These are phyloP conservation scores for Yarrowia divulgata DNA, from an alignment of 805 yeast genomes.

Conservation along the genomic window DNA sequence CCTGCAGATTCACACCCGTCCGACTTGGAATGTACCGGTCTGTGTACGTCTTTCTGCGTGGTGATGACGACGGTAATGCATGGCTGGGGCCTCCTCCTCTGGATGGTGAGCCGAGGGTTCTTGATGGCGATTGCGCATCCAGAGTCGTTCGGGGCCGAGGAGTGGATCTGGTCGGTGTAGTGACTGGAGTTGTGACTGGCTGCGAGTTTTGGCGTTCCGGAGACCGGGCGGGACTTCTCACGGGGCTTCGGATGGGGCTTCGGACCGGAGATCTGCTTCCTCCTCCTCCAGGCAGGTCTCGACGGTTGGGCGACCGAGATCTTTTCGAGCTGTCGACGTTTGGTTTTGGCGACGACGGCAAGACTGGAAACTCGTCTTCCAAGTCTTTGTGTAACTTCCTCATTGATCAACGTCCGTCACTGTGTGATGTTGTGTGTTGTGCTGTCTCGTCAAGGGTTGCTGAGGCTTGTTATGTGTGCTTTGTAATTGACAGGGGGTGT, in stretches of 20 bases:
- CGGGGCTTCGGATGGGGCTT: constrained; percentile 4
- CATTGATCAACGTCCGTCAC: background rate
- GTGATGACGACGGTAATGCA: constrained; percentile 23
- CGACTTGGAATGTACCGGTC: constrained; percentile 91
- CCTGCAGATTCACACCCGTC: constrained; percentile 84
- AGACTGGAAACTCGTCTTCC: constrained; percentile 37
- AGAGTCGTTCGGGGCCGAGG: constrained; percentile 2
- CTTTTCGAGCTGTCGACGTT: constrained; percentile 11
- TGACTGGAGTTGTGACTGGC: background rate
- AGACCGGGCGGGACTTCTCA: constrained; percentile 9
- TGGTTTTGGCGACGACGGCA: constrained; percentile 30
- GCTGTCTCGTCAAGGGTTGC: background rate
- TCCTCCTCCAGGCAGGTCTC: constrained; percentile 31
- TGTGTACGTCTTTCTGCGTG: constrained; percentile 57
- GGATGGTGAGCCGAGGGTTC: constrained; percentile 6
- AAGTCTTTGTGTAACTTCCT: constrained; percentile 32
- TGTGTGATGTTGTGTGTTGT: background rate
- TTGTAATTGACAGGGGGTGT: background rate
- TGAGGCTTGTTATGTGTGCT: background rate
- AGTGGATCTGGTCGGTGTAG: constrained; percentile 14
- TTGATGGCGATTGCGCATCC: constrained; percentile 9
- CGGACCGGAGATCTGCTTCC: constrained; percentile 2
- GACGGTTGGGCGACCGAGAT: constrained; percentile 9
- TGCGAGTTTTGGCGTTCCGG: constrained; percentile 12
- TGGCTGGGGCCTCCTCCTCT: constrained; percentile 1